Evolutionary conservation across 768 basidiomycete genomes (phyloP), one percentile per base, ranked within the genome.

Genomic region (Lactifluus pinguis): DNA sequence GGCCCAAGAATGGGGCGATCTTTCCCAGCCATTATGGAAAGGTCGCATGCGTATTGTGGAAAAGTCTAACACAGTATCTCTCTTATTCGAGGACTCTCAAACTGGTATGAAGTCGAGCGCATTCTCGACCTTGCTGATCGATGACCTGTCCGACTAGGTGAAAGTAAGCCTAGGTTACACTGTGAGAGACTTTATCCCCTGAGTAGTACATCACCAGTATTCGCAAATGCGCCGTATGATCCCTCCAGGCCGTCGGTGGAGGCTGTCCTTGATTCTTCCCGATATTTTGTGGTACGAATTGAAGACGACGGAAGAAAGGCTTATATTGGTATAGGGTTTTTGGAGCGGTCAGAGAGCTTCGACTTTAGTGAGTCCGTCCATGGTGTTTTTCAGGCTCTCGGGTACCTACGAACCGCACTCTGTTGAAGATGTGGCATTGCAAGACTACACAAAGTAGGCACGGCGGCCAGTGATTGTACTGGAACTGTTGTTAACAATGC

Each of bases 301-400:
- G 94, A 97, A 71, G 93, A 95, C 67, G 78, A 77, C 15, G 92
- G 92, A 21, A 85, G 81, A 72, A 88, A 90, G 70, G 94, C 95
- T 1, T 94, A 92, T 69, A 92, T 98, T 59, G 94, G 94, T 6
- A 86, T 97, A 81, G 94, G 94, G 15, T 98, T 94, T 71, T 80
- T 81, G 21, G 93, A 95, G 70, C 81, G 92, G 25, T 80, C 89
- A 8, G 92, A 93, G 66, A 89, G 90, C 65, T 94, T 94, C 71
- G 92, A 93, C 72, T 93, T 93, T 75, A 92, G 93, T 94, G 66
- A 73, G 91, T 73, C 11, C 41, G 42, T 58, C 30, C 13, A n/a
- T 14, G 10, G 5, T 30, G 38, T 42, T 5, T 25, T 15, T 11
- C 15, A 21, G 19, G 39, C 4, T 10, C 2, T 10, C 6, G 2